Conservation (phyloP, 192 early-diverging fungal species). For the Coemansia sp. region DNA sequence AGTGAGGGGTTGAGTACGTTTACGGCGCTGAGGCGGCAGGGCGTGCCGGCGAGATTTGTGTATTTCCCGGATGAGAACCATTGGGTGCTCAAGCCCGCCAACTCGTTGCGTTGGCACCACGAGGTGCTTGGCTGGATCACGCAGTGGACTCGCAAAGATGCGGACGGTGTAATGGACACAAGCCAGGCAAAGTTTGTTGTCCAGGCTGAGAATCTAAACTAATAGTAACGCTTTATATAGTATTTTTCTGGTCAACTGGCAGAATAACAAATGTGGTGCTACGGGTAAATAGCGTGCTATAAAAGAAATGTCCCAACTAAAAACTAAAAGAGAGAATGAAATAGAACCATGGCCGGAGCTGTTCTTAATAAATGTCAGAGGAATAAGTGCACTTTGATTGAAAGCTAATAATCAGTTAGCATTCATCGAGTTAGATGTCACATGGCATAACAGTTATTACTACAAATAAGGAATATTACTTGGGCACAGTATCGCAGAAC, state of each 20-base stretch:
- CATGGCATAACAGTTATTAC: too few species aligned
- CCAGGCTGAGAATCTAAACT: constrained; percentile 36
- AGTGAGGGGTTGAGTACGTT: constrained; percentile 71
- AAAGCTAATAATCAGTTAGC: too few species aligned
- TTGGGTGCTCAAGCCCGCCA: constrained; percentile 72
- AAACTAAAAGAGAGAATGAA: too few species aligned
- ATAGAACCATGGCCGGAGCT: too few species aligned
- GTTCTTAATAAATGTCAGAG: too few species aligned
- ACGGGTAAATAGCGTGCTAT: too few species aligned
- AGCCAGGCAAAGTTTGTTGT: constrained; percentile 18
- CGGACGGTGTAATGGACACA: constrained; percentile 69
- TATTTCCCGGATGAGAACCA: constrained; percentile 79
- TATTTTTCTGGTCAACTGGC: too few species aligned
- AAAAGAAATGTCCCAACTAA: too few species aligned
- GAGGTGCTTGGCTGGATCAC: constrained; percentile 71
- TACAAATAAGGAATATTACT: too few species aligned
- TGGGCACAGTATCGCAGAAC: constrained; percentile 12
- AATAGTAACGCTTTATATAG: neutral
- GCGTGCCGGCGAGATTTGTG: constrained; percentile 66
- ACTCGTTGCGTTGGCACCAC: constrained; percentile 68
- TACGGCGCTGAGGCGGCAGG: constrained; percentile 70
- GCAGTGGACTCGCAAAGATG: constrained; percentile 46
- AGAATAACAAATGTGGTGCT: too few species aligned
- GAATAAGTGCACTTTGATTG: too few species aligned
- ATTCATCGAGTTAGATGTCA: too few species aligned